These are phyloP conservation scores for Cenchrus purpureus DNA, from an alignment of 176 grass and related monocot species.

Conservation along the genomic window DNA sequence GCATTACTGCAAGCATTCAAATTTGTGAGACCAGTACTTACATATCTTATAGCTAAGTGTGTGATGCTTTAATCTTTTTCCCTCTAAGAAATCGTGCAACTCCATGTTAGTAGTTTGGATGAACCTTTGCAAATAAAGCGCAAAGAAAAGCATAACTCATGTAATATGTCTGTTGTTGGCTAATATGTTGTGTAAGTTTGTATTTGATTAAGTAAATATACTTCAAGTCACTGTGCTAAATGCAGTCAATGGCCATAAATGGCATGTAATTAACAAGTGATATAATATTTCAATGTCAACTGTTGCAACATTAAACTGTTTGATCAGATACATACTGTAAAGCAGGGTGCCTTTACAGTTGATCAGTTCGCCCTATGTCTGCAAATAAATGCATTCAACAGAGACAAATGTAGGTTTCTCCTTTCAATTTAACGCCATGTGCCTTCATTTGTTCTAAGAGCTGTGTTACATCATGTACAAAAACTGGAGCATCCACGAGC, in stretches of 20 bases:
- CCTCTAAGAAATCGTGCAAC: not conserved
- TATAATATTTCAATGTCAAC: not conserved
- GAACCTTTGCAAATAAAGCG: slow-evolving; percentile 29
- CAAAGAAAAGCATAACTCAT: not conserved
- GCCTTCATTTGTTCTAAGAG: slow-evolving; percentile 98
- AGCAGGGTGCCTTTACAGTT: slow-evolving; percentile 72
- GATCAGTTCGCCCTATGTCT: slow-evolving; percentile 71
- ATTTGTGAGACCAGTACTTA: slow-evolving; percentile 24
- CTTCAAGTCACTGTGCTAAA: slow-evolving; percentile 25
- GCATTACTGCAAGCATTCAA: not conserved
- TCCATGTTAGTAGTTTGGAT: not conserved
- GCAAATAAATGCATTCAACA: slow-evolving; percentile 92
- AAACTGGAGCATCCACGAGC: slow-evolving; percentile 8
- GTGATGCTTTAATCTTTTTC: not conserved
- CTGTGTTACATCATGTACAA: slow-evolving; percentile 52
- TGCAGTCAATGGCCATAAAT: not conserved
- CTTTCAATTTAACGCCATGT: slow-evolving; percentile 84
- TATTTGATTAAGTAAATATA: slow-evolving; percentile 1
- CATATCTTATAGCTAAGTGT: not conserved
- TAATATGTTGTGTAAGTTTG: slow-evolving; percentile 29
- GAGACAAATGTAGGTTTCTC: slow-evolving; percentile 95
- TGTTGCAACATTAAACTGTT: slow-evolving; percentile 11
- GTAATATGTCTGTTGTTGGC: slow-evolving; percentile 16
- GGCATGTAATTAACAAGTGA: not conserved
- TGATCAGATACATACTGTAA: not conserved